Percentiles rank a stretch among this genome's conserved stretches.
Conservation (phyloP, 495 filamentous ascomycete species). For the Xylaria acuta region DNA sequence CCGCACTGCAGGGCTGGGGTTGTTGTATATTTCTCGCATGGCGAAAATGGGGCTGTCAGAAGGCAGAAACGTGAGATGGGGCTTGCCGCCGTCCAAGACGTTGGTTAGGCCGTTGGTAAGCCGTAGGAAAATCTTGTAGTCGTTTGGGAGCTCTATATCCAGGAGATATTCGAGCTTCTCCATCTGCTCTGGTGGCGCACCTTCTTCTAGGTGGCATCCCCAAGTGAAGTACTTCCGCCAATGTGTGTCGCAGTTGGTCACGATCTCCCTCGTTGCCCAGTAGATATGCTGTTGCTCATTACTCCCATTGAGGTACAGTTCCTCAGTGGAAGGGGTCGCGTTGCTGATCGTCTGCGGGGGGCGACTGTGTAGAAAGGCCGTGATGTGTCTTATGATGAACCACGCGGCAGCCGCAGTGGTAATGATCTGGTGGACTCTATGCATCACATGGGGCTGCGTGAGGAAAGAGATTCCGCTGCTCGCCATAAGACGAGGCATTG, state of each 20-base stretch:
- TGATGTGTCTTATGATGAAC: conserved; percentile 7
- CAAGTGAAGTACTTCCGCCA: not conserved
- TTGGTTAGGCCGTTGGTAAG: conserved; percentile 15
- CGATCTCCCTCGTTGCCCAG: conserved; percentile 3
- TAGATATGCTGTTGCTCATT: conserved; percentile 13
- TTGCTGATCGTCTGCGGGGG: not conserved
- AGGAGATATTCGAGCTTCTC: not conserved
- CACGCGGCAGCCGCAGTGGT: not conserved
- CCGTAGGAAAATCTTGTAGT: conserved; percentile 1
- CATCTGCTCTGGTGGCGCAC: not conserved
- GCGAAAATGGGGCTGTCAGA: not conserved
- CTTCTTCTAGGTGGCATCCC: conserved; percentile 6
- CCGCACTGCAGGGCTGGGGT: not conserved
- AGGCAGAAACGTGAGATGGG: not conserved
- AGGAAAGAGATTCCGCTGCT: not conserved
- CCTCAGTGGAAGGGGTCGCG: too few relatives aligned
- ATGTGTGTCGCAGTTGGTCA: not conserved
- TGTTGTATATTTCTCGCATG: too few relatives aligned
- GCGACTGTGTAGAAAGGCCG: not conserved
- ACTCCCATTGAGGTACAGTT: not conserved
- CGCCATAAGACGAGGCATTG: not conserved
- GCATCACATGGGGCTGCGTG: not conserved
- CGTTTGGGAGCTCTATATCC: not conserved
- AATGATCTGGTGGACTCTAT: not conserved
- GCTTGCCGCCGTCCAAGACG: conserved; percentile 6